These are phyloP conservation scores for Microascus cirrosus DNA, from an alignment of 2,329 filamentous ascomycete genomes.

Conservation along the genomic window DNA sequence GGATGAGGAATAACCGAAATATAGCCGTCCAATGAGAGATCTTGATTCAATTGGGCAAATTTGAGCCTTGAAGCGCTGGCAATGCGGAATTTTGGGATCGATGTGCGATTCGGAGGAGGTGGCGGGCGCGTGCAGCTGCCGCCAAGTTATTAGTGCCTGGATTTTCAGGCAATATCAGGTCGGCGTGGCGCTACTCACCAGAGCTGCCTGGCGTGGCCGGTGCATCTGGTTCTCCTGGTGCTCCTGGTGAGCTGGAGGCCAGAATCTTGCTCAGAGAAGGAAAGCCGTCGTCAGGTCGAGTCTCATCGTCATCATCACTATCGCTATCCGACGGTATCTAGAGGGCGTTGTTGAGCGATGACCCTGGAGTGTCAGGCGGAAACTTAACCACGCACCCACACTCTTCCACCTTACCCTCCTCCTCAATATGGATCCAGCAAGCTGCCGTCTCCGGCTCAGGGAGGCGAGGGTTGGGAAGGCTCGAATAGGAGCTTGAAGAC, in stretches of 20 bases:
- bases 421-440: not conserved
- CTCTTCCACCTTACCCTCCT: not conserved
- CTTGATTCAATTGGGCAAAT: too few species aligned
- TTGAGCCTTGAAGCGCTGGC: too few species aligned
- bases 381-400: not conserved
- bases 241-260: not conserved
- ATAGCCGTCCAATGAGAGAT: too few species aligned
- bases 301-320: not conserved
- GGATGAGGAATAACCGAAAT: too few species aligned
- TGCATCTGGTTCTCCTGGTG: too few species aligned
- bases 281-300: not conserved
- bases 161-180: too few species aligned
- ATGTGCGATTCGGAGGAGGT: too few species aligned
- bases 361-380: not conserved
- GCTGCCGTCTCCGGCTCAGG: not conserved
- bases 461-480: not conserved
- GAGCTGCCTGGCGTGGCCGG: not conserved
- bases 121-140: too few species aligned
- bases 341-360: not conserved
- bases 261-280: not conserved
- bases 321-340: not conserved
- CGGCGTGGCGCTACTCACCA: not conserved
- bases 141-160: too few species aligned
- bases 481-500: not conserved
- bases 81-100: too few species aligned